A percentile compares a stretch with the other conserved stretches of the same genome.
phyloP scores from a whole-genome alignment of 345 rosid species.

The Dipteronia sinensis region DNA sequence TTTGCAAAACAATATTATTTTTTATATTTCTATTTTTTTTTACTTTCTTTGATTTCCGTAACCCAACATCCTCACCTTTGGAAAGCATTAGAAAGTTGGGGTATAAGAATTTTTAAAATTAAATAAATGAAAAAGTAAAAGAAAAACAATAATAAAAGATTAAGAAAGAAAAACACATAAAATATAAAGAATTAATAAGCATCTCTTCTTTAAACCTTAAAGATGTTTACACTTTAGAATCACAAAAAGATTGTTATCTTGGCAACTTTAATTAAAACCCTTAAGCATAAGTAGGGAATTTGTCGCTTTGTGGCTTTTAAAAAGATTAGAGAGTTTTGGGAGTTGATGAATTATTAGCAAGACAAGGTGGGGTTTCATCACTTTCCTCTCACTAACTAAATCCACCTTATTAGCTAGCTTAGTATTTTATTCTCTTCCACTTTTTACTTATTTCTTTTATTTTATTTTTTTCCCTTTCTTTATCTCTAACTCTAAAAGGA shows the following conservation, averaged over 20 bases:
- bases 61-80: conserved; percentile 51
- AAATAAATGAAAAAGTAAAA: conserved; percentile 13
- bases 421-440: conserved; percentile 19
- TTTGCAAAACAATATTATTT: conserved; percentile 37
- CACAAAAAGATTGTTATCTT: conserved; percentile 47
- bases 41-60: conserved; percentile 37
- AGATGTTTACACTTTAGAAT: conserved; percentile 49
- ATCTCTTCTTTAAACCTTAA: conserved; percentile 51
- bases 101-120: conserved; percentile 18
- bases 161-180: not conserved
- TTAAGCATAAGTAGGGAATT: conserved; percentile 44
- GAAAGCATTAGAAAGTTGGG: conserved; percentile 38
- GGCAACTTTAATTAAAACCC: conserved; percentile 39
- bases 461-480: not conserved
- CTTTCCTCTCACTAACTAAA: conserved; percentile 14
- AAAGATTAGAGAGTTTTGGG: conserved; percentile 26
- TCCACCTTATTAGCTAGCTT: conserved; percentile 11
- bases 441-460: conserved; percentile 17
- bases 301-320: conserved; percentile 39
- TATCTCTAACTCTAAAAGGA: conserved; percentile 23
- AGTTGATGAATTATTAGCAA: conserved; percentile 13
- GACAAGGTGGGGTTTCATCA: conserved; percentile 22
- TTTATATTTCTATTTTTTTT: conserved; percentile 13
- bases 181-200: conserved; percentile 25
- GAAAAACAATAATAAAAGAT: not conserved